Percentiles rank a stretch among this genome's conserved stretches.
These are phyloP conservation scores for Hypoxylon rubiginosum DNA, from an alignment of 2,329 filamentous ascomycete genomes.

Conservation along the genomic window DNA sequence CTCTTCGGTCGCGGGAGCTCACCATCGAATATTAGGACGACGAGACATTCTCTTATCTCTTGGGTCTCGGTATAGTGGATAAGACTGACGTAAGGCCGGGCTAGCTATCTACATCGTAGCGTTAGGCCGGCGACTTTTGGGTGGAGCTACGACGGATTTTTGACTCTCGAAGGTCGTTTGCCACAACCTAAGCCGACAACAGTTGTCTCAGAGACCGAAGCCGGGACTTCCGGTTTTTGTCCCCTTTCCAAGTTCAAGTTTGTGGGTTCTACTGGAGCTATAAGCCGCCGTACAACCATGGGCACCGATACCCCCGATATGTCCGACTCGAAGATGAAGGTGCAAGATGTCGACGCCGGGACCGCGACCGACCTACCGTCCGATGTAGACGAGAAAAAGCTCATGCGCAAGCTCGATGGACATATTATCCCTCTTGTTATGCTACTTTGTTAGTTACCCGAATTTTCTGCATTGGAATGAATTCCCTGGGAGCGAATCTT, in stretches of 20 bases:
- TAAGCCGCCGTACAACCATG: conserved; percentile 15
- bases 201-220: conserved; percentile 9
- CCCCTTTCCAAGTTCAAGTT: not conserved
- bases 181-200: conserved; percentile 15
- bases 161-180: conserved; percentile 8
- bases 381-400: conserved; percentile 63
- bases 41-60: conserved; percentile 18
- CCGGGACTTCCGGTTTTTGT: conserved; percentile 2
- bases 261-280: not conserved
- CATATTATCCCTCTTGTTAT: conserved; percentile 76
- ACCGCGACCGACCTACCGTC: conserved; percentile 33
- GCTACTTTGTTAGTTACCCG: conserved; percentile 63
- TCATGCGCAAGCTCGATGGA: conserved; percentile 75
- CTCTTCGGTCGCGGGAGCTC: not conserved
- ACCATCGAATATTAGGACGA: not conserved
- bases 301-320: conserved; percentile 32
- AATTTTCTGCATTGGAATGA: not conserved
- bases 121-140: conserved; percentile 16
- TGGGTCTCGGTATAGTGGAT: conserved; percentile 21
- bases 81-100: conserved; percentile 22
- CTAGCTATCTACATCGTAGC: conserved; percentile 27
- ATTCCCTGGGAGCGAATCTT: not conserved
- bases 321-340: conserved; percentile 39
- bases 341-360: conserved; percentile 24
- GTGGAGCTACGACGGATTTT: conserved; percentile 32